Percentiles rank a stretch among this genome's conserved stretches.
These are phyloP conservation scores for Niebla homalea DNA, from an alignment of 495 filamentous ascomycete species.

Conservation along the genomic window DNA sequence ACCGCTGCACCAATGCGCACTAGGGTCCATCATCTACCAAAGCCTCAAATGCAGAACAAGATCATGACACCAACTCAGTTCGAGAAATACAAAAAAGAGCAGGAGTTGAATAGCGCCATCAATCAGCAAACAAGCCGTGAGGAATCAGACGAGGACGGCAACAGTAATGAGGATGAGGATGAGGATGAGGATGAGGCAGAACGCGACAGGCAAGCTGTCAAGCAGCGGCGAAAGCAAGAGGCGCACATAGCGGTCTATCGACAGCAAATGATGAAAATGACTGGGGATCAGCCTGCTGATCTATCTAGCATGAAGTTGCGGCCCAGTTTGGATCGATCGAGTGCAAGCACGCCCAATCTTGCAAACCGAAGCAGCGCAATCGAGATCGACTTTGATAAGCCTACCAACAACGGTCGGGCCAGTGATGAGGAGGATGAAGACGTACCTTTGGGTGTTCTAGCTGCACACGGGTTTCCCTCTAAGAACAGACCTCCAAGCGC, in stretches of 20 bases:
- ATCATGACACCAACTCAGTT: constrained; percentile 86
- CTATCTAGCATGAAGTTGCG: constrained; percentile 18
- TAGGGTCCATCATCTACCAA: not conserved
- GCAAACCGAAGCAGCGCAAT: constrained; percentile 21
- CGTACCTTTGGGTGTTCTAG: constrained; percentile 74
- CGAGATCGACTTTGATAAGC: constrained; percentile 22
- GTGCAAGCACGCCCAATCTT: constrained; percentile 34
- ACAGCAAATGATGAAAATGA: constrained; percentile 96
- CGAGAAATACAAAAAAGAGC: constrained; percentile 67
- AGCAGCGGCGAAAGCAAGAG: constrained; percentile 77
- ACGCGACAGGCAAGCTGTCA: constrained; percentile 54
- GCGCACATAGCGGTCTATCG: constrained; percentile 83
- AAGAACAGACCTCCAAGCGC: constrained; percentile 65
- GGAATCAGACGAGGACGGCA: constrained; percentile 33
- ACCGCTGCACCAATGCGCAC: not conserved
- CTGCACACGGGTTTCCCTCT: constrained; percentile 84
- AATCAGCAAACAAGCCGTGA: constrained; percentile 35
- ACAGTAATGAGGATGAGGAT: constrained; percentile 71
- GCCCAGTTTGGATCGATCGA: constrained; percentile 29
- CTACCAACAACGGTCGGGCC: constrained; percentile 30
- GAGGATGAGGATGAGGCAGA: constrained; percentile 40
- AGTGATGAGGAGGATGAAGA: constrained; percentile 73
- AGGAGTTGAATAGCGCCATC: constrained; percentile 49
- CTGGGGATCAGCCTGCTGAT: constrained; percentile 51
- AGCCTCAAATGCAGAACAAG: constrained; percentile 36